phyloP scores from a whole-genome alignment of 352 stramenopile genomes.

The Pythium rhizo-oryzae region DNA sequence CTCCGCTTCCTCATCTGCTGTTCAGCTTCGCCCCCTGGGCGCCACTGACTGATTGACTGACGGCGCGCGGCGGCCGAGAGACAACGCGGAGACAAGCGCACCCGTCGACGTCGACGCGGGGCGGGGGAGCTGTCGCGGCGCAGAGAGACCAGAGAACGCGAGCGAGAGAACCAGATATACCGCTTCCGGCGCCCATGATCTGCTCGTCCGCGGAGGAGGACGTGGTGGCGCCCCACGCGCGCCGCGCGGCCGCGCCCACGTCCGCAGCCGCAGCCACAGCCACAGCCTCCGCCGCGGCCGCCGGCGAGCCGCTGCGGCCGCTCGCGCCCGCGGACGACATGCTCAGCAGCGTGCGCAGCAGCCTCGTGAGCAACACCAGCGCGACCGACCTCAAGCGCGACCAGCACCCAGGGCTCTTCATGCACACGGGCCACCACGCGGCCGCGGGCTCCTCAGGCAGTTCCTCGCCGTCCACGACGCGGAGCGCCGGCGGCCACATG shows the following conservation, averaged over 20 bases:
- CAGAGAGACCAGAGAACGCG: too few species aligned
- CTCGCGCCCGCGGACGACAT: slow-evolving; percentile 19
- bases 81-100: slow-evolving; percentile 4
- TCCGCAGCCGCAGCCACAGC: background rate
- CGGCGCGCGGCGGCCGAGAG: slow-evolving; percentile 2
- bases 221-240: slow-evolving; percentile 16
- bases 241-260: background rate
- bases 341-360: slow-evolving; percentile 22
- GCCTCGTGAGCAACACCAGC: slow-evolving; percentile 28
- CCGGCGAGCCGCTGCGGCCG: background rate
- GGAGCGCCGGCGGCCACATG: background rate
- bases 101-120: too few species aligned
- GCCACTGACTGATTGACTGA: slow-evolving; percentile 27
- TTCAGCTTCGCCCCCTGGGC: background rate
- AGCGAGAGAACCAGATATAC: background rate
- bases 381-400: slow-evolving; percentile 28
- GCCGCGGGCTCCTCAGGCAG: background rate
- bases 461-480: slow-evolving; percentile 6
- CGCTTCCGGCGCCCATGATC: slow-evolving; percentile 15
- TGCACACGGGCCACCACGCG: background rate
- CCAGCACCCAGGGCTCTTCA: slow-evolving; percentile 12
- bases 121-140: too few species aligned
- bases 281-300: background rate
- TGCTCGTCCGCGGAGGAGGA: slow-evolving; percentile 27
- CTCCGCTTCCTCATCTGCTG: background rate